A percentile compares a stretch with the other conserved stretches of the same genome.
Conservation (phyloP, 164 flowering plant genomes). For the Stephania cephalantha region DNA sequence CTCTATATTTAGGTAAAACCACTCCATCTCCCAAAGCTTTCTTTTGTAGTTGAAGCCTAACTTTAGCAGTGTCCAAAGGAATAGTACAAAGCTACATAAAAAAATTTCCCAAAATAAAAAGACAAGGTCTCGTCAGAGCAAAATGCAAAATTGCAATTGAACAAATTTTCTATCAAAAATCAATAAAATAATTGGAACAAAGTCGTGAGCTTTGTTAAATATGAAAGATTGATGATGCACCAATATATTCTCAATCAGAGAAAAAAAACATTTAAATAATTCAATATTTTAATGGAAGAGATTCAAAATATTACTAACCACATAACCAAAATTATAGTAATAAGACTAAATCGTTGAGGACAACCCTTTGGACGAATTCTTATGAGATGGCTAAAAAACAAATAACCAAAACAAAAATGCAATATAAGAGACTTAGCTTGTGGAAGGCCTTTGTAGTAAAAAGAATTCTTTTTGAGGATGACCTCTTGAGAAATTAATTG, state of each 20-base stretch:
- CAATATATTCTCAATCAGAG: not conserved
- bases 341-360: no score
- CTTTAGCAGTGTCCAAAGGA: slow-evolving; percentile 94
- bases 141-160: no score
- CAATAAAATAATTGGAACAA: not conserved
- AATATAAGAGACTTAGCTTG: no score
- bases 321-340: no score
- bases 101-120: not conserved
- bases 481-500: no score
- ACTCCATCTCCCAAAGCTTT: slow-evolving; percentile 51
- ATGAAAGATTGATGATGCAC: not conserved
- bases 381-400: no score
- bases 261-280: not conserved
- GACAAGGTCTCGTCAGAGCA: not conserved
- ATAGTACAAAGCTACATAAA: slow-evolving; percentile 73
- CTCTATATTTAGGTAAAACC: slow-evolving; percentile 61
- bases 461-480: no score
- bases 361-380: no score
- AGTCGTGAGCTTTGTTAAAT: not conserved
- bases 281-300: not conserved
- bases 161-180: no score
- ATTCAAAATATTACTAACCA: no score
- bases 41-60: slow-evolving; percentile 92
- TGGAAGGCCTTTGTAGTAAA: no score
- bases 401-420: no score